Evolutionary conservation across 2,329 filamentous ascomycete genomes (phyloP), one percentile per base, ranked within the genome.

Genomic region (Clonostachys sp.): DNA sequence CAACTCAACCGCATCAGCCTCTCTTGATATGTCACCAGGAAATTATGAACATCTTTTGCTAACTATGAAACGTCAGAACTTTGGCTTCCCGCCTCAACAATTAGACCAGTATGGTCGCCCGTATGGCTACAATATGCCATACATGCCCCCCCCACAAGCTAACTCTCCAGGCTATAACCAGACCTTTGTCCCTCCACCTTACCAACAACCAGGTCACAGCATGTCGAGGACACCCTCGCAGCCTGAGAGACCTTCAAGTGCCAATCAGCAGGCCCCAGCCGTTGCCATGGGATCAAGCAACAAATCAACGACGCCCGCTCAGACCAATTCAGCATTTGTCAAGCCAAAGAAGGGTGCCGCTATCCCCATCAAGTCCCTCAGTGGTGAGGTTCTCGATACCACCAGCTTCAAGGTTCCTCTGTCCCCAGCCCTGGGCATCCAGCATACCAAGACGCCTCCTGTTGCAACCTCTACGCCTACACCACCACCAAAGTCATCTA

Each of bases 151-250:
- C 34, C 66, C 69, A 17, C 64, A 71, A 50, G 65, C 67, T 53
- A 73, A 74, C 54, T 73, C 73, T 10, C 76, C 77, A 20, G 67
- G 68, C n/a, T 81, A 70, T 52, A 72, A 73, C 50, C 73, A 75
- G 45, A 67, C 67, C 17, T 78, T 72, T 49, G 67, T 61, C 8
- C 57, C 59, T 51, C 68, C 59, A 53, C 66, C 59, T 44, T 68
- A 57, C 59, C 70, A 59, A 65, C 74, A 72, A 57, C 80, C 51
- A 80, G 86, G 63, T 77, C 84, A 52, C 71, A 80, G 49, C 73
- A 91, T 96, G 86, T 94, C 91, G 3, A 86, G 91, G 57, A 91
- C 83, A 51, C 81, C 87, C 3, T 95, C 90, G 3, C 88, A 94
- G 65, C 78, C 88, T n/a, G 79, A 84, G 58, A 72, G 81, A 43